Conservation (phyloP, 176 grass and related monocot genomes). For the Poa pratensis region DNA sequence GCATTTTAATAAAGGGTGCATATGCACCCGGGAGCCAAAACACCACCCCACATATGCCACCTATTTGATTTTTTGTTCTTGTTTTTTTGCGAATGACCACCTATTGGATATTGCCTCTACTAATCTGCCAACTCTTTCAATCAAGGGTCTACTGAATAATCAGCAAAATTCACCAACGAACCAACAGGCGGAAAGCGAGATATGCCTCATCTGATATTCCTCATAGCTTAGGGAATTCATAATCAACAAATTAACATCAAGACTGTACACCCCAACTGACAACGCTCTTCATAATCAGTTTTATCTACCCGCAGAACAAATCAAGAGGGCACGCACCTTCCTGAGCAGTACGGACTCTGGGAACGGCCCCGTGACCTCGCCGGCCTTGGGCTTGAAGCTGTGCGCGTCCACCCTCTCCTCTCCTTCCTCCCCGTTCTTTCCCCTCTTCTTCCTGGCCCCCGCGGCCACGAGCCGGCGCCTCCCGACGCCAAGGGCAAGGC, state of each 20-base stretch:
- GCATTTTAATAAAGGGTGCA: too few relatives aligned
- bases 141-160: background rate
- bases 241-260: background rate
- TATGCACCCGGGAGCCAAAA: too few relatives aligned
- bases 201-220: background rate
- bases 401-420: slow-evolving; percentile 48
- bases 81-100: too few relatives aligned
- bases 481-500: background rate
- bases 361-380: slow-evolving; percentile 65
- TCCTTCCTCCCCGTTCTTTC: slow-evolving; percentile 38
- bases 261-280: background rate
- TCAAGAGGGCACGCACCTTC: slow-evolving; percentile 52
- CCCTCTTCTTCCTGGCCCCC: slow-evolving; percentile 54
- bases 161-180: background rate
- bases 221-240: background rate
- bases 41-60: too few relatives aligned
- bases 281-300: background rate
- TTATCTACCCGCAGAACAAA: background rate
- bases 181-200: background rate
- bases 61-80: too few relatives aligned
- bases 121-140: background rate
- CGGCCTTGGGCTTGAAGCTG: slow-evolving; percentile 57
- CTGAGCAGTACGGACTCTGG: slow-evolving; percentile 85
- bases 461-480: slow-evolving; percentile 38
- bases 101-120: background rate